phyloP scores from a whole-genome alignment of 2,329 filamentous ascomycete genomes.

The Clarireedia sp. region DNA sequence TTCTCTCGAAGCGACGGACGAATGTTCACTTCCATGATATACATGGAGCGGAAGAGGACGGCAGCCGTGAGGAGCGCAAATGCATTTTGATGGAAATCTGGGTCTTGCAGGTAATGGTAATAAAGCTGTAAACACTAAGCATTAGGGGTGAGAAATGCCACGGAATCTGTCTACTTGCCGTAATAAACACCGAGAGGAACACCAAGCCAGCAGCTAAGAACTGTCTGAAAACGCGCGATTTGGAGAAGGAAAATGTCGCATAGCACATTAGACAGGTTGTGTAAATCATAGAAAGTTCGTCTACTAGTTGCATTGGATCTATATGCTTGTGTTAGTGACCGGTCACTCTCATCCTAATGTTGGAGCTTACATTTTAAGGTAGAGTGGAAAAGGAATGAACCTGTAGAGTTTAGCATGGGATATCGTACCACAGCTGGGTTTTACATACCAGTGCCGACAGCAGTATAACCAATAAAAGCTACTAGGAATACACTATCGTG shows the following conservation, averaged over 20 bases:
- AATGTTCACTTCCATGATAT: constrained; percentile 59
- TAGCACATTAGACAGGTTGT: constrained; percentile 63
- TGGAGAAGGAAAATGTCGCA: constrained; percentile 58
- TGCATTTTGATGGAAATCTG: constrained; percentile 64
- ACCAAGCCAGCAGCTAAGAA: constrained; percentile 44
- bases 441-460: constrained; percentile 30
- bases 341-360: neutral
- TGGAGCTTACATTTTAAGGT: constrained; percentile 33
- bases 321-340: neutral
- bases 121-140: constrained; percentile 35
- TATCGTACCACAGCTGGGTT: neutral
- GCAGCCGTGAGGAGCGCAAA: constrained; percentile 55
- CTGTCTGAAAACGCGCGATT: constrained; percentile 37
- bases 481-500: constrained; percentile 73
- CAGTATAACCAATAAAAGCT: constrained; percentile 40
- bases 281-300: constrained; percentile 66
- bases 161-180: constrained; percentile 24
- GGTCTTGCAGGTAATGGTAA: constrained; percentile 68
- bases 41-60: constrained; percentile 51
- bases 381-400: constrained; percentile 33
- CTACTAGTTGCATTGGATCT: constrained; percentile 65
- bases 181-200: constrained; percentile 51
- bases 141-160: neutral
- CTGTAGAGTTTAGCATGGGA: neutral
- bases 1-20: constrained; percentile 41